Base-by-base conservation (phyloP, 164 flowering plant species). In the Macadamia integrifolia region DNA sequence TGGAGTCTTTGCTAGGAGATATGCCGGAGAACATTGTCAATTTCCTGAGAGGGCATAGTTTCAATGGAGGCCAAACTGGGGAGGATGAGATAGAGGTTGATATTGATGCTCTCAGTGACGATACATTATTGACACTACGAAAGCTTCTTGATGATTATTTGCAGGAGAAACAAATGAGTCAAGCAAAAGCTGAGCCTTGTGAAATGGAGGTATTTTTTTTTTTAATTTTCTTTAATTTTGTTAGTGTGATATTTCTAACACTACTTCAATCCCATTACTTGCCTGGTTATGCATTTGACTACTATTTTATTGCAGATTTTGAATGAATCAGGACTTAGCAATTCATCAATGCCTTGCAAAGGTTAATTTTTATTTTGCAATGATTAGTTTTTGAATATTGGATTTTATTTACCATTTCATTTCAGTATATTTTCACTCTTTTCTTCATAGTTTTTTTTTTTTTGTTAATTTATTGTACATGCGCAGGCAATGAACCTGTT, bases 41-140 rank as follows among this genome's bases (percentile, higher is more conserved):
- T 52, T 89, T 88, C 73, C 73, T 93, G 32, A 86, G 83, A 71
- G 77, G 77, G 69, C 85, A 80, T 35, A 80, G 88, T 69, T 74
- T 52, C 56, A 76, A 64, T 79, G 79, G 69, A 9, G 78, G 65
- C 46, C 84, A 83, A 75, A 70, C 73, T 11, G 66, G 69, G 6
- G 97, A 91, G 42, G 88, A 85, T 70, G 98, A 93, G 76, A 85
- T 93, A 57, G 98, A 93, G 81, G 76, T 93, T 75, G 98, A 93
- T 77, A 79, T 93, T 63, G 86, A 86, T 73, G 75, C 84, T 50
- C 85, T 90, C 15, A 72, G 78, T 61, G 82, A 89, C 77, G 95
- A 89, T 30, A 85, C 82, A 6, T 76, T 92, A 77, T 80, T 86
- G 64, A 75, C 58, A 6, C 62, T 92, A 23, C 74, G 92, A 72